phyloP scores from a whole-genome alignment of 495 filamentous ascomycete genomes.

The Hypoxylon intermedium region DNA sequence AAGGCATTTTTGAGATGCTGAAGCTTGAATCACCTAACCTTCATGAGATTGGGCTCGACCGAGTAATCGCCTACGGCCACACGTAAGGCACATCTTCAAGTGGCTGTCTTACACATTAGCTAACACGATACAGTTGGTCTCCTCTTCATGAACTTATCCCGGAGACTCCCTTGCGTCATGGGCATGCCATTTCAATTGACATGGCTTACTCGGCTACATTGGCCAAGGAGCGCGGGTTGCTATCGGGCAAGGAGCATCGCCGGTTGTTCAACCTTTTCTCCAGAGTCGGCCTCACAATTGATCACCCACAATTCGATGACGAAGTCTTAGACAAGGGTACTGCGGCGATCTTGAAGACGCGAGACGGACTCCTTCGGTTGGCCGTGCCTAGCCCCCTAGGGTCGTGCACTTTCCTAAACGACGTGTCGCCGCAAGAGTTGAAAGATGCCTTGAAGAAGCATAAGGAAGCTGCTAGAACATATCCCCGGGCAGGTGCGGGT shows the following conservation, averaged over 20 bases:
- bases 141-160: conserved; percentile 68
- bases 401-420: conserved; percentile 64
- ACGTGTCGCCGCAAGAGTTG: conserved; percentile 59
- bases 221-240: conserved; percentile 58
- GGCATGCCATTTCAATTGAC: conserved; percentile 70
- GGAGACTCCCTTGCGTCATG: conserved; percentile 66
- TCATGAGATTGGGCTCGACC: conserved; percentile 67
- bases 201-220: conserved; percentile 72
- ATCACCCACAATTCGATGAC: conserved; percentile 66
- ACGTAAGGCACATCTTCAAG: conserved; percentile 50
- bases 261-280: conserved; percentile 67
- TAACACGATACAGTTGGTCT: conserved; percentile 57
- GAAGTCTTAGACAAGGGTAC: conserved; percentile 64
- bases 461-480: conserved; percentile 60
- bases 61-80: conserved; percentile 73
- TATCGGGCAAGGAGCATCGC: conserved; percentile 59
- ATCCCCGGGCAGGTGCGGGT: conserved; percentile 63
- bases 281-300: conserved; percentile 66
- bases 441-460: conserved; percentile 58
- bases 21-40: conserved; percentile 69
- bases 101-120: background rate
- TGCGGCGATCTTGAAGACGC: conserved; percentile 66
- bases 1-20: conserved; percentile 68
- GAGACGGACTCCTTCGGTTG: conserved; percentile 65
- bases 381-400: conserved; percentile 66